phyloP scores from a whole-genome alignment of 208 protist genomes.

The Trypanosoma cruzi region DNA sequence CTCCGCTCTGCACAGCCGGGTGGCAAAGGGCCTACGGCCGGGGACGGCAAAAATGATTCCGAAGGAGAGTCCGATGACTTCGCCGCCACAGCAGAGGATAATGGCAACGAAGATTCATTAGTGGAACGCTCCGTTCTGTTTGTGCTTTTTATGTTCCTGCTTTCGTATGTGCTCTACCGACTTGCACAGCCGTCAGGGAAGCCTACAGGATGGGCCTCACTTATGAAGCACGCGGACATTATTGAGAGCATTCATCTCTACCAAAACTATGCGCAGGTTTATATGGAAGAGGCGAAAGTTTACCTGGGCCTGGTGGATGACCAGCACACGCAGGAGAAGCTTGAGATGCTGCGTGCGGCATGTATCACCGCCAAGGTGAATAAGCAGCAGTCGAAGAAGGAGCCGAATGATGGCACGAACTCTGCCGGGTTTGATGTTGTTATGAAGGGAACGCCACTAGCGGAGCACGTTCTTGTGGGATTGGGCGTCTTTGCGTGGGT shows the following conservation, averaged over 20 bases:
- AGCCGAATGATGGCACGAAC: constrained; percentile 7
- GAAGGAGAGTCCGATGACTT: constrained; percentile 1
- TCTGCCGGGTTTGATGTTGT: constrained; percentile 42
- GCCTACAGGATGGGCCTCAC: constrained; percentile 52
- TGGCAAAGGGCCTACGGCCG: too few relatives aligned
- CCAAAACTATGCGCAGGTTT: constrained; percentile 61
- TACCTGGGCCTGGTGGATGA: constrained; percentile 60
- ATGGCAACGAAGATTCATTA: constrained; percentile 49
- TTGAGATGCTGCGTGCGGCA: constrained; percentile 40
- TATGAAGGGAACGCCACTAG: constrained; percentile 47
- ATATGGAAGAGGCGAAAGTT: constrained; percentile 51
- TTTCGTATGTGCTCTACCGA: constrained; percentile 51
- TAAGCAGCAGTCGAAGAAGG: constrained; percentile 1
- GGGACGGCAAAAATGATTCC: constrained; percentile 15
- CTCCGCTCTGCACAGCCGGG: neutral
- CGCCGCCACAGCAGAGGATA: constrained; percentile 27
- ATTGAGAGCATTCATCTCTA: constrained; percentile 54
- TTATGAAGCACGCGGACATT: constrained; percentile 40
- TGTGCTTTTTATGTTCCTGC: constrained; percentile 50
- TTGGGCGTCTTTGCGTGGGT: constrained; percentile 80
- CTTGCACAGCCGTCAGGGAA: constrained; percentile 43
- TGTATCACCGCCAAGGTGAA: constrained; percentile 13
- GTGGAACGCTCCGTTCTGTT: constrained; percentile 61
- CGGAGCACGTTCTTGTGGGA: constrained; percentile 59
- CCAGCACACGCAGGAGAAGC: constrained; percentile 59